Evolutionary conservation across 2,329 filamentous ascomycete species (phyloP).

Genomic region (Alternaria metachromatica): DNA sequence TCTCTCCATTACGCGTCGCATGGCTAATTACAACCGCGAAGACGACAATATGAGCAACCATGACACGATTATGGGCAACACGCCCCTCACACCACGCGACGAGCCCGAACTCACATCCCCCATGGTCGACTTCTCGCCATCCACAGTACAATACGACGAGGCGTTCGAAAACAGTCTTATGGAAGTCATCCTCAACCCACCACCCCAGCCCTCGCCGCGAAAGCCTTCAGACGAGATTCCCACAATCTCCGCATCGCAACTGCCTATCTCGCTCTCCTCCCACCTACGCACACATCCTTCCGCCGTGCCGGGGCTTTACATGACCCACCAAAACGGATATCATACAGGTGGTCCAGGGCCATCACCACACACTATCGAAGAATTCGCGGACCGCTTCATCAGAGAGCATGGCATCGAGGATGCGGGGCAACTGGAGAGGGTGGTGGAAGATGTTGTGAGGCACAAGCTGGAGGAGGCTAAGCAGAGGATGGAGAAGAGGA

Average conservation of each 20-base stretch:
- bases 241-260: conserved; percentile 39
- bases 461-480: conserved; percentile 46
- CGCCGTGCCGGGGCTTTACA: conserved; percentile 52
- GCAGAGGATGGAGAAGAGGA: conserved; percentile 49
- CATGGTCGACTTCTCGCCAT: conserved; percentile 51
- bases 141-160: conserved; percentile 53
- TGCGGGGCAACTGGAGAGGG: conserved; percentile 43
- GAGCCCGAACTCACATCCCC: conserved; percentile 38
- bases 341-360: conserved; percentile 57
- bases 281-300: conserved; percentile 52
- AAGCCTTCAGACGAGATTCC: conserved; percentile 27
- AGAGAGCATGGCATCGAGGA: conserved; percentile 45
- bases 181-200: conserved; percentile 46
- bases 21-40: neutral
- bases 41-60: conserved; percentile 23
- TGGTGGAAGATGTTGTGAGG: conserved; percentile 42
- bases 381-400: conserved; percentile 52
- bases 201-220: conserved; percentile 30
- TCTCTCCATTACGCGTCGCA: neutral
- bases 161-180: conserved; percentile 55
- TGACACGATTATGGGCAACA: conserved; percentile 33
- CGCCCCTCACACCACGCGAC: conserved; percentile 43
- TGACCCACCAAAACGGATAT: conserved; percentile 57
- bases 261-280: conserved; percentile 54
- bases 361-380: conserved; percentile 39